Evolutionary conservation across 2,329 filamentous ascomycete species (phyloP), one percentile per base, ranked within the genome.

Genomic region (Xylaria sp.): DNA sequence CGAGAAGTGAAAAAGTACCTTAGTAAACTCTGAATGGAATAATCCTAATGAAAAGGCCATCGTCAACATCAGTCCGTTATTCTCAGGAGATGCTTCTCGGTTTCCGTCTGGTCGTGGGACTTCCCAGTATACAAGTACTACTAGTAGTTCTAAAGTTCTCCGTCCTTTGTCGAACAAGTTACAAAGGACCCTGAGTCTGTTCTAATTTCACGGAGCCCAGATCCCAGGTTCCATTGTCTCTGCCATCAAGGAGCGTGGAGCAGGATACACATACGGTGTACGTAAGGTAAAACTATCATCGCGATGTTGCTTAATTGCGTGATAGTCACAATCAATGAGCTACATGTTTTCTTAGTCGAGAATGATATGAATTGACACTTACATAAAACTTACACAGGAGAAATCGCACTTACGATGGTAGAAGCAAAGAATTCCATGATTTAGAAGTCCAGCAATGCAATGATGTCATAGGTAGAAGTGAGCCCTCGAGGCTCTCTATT

Each of bases 381-480:
- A 50, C 20, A 25, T 25, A 50, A 25, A 48, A 8, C 15, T 28
- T 52, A 52, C 23, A 52, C 23, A 2, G 46, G n/a, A 3, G 28
- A 28, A 48, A 23, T 23, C 12, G 13, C 46, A 23, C n/a, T 28
- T 28, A 37, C 8, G 34, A 37, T 37, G 34, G 34, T 37, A 37
- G 34, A 37, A 37, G 34, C 7, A 37, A 9, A 37, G 10, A 10
- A 10, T 10, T 37, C 8, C 10, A 37, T 37, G 34, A 44, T 57
- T 9, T 32, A 46, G 13, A 34, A 20, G 15, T n/a, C 10, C 1
- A 20, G 23, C 23, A 25, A 50, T 15, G 28, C 32, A 41, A 60
- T 68, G 65, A 68, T 65, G 65, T 68, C 65, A 68, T 61, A 1
- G 46, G 28, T 10, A 5, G 32, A 46, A 34, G 54, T 54, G 46